Conservation (phyloP, 2,329 filamentous ascomycete genomes). For the Xylariales sp. region DNA sequence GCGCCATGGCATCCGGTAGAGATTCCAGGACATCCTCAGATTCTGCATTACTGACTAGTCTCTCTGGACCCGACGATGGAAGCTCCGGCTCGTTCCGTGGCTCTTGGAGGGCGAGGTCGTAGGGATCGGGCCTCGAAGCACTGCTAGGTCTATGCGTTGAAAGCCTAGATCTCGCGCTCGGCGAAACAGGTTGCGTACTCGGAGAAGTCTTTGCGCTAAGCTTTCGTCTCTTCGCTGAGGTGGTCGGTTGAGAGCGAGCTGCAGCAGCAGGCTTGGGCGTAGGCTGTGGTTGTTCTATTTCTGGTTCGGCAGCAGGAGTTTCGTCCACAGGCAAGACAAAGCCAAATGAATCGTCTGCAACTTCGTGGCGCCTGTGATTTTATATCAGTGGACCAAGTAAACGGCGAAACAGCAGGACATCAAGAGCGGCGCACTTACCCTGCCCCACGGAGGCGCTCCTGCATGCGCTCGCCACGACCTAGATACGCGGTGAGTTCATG, state of each 20-base stretch:
- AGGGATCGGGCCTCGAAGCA: slow-evolving; percentile 10
- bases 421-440: slow-evolving; percentile 44
- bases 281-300: slow-evolving; percentile 11
- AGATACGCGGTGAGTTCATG: too few species aligned
- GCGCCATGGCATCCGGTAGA: slow-evolving; percentile 12
- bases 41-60: slow-evolving; percentile 8
- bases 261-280: slow-evolving; percentile 15
- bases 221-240: slow-evolving; percentile 42
- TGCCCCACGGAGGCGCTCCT: slow-evolving; percentile 61
- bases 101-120: slow-evolving; percentile 9
- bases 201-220: slow-evolving; percentile 20
- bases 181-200: slow-evolving; percentile 12
- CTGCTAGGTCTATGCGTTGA: slow-evolving; percentile 10
- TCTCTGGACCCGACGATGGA: slow-evolving; percentile 2
- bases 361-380: slow-evolving; percentile 43
- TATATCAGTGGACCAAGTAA: slow-evolving; percentile 8
- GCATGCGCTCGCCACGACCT: slow-evolving; percentile 59
- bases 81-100: background rate
- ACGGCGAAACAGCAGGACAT: slow-evolving; percentile 2
- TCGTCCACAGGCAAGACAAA: slow-evolving; percentile 39
- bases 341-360: slow-evolving; percentile 57
- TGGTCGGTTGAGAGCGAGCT: slow-evolving; percentile 39
- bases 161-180: slow-evolving; percentile 9
- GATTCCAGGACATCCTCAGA: slow-evolving; percentile 13
- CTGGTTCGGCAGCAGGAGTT: slow-evolving; percentile 13